phyloP scores from a whole-genome alignment of 2,329 filamentous ascomycete genomes.

The Talaromyces sp. region DNA sequence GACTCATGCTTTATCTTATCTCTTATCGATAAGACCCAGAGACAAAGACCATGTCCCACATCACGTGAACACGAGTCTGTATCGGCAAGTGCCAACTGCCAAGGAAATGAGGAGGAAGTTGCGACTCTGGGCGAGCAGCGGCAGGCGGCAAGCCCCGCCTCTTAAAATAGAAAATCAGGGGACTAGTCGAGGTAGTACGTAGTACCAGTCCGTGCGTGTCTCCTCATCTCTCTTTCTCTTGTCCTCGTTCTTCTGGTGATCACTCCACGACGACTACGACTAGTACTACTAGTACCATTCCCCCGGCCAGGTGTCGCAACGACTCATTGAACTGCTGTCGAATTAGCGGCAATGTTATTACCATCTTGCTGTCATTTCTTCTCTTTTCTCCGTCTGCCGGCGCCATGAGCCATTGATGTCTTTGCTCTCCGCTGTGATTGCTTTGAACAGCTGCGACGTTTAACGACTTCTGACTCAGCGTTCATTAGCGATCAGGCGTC shows the following conservation, averaged over 20 bases:
- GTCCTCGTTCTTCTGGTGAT: background rate
- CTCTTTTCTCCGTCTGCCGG: background rate
- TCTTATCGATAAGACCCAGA: background rate
- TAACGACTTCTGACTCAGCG: background rate
- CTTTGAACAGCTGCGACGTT: background rate
- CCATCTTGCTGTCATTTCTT: background rate
- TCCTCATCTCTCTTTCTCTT: slow-evolving; percentile 8
- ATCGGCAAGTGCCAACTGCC: background rate
- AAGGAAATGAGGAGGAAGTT: too few relatives aligned
- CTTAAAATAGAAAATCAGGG: slow-evolving; percentile 19
- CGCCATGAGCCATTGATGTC: slow-evolving; percentile 1
- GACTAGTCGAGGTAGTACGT: background rate
- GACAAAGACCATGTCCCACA: too few relatives aligned
- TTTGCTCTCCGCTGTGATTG: background rate
- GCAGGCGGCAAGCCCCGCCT: slow-evolving; percentile 18
- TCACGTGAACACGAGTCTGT: background rate
- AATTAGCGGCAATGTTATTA: slow-evolving; percentile 11
- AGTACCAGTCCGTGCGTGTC: background rate
- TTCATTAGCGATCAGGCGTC: background rate
- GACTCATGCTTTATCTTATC: background rate
- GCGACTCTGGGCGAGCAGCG: slow-evolving; percentile 3
- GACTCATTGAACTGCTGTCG: background rate
- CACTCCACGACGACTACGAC: too few relatives aligned
- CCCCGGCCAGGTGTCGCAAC: slow-evolving; percentile 2
- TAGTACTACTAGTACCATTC: too few relatives aligned